Evolutionary conservation across 2,329 filamentous ascomycete species (phyloP), one percentile per base, ranked within the genome.

Genomic region (Nigrograna mackinnonii): DNA sequence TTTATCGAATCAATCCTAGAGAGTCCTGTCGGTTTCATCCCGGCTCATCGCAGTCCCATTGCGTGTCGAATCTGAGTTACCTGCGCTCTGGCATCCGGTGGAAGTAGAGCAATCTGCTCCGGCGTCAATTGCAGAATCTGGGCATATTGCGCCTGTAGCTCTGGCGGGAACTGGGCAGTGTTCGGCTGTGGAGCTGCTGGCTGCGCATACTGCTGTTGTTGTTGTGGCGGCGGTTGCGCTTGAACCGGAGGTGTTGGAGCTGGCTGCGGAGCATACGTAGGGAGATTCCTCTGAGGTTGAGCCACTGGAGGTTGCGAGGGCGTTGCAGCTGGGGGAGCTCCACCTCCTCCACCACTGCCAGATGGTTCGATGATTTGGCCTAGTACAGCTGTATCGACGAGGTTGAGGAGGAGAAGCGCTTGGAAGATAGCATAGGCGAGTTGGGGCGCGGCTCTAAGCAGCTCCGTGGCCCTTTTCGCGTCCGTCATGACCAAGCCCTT

Each of bases 371-470:
- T 79, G 21, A 97, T 89, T 4, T 87, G 85, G 49, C 86, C 82
- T 41, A 97, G 84, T 3, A 91, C 85, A 57, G 85, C 85, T 12
- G 89, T 87, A 44, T 94, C 92, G 42, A 97, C 90, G 7, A 97
- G 83, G 34, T 91, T 90, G 82, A 97, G 94, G 26, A 96, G 82
- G 2, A 97, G 82, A 7, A 97, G 80, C 18, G 91, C 88, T 71
- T 97, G 92, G 73, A 97, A 97, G 53, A 97, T 87, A 44, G 94
- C 94, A 60, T 95, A 97, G 4, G 89, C 84, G 33, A 99, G 83
- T 71, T 99, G 94, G 0, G 94, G 94, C 2, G 91, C 91, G 72
- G 92, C 87, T 49, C 86, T 80, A 31, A 99, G 82, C 30, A 97
- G 83, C 62, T 95, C 89, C 0, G 86, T 91, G 3, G 91, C 91